Percentiles rank a stretch among this genome's conserved stretches.
Evolutionary conservation across 192 early-diverging fungal genomes (phyloP).

Genomic region (Chytriomyces hyalinus): DNA sequence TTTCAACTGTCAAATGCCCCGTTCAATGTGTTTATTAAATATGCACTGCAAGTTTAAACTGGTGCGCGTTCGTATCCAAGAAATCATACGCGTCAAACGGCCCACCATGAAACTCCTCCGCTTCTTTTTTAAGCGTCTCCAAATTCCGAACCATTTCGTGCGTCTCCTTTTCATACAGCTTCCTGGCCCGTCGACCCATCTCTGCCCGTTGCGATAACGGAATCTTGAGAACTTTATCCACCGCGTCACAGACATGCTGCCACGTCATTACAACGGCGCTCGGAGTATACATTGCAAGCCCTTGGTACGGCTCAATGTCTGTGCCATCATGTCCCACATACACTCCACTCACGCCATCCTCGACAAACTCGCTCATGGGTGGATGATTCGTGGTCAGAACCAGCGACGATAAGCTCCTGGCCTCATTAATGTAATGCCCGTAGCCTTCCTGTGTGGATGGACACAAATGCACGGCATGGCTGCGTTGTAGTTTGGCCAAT

Average conservation of each 20-base stretch:
- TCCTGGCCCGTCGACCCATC: constrained; percentile 3
- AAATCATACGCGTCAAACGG: no score
- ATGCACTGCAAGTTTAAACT: no score
- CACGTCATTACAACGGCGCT: no score
- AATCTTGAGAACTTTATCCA: constrained; percentile 9
- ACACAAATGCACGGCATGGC: constrained; percentile 17
- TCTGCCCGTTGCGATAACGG: neutral
- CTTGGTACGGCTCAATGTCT: no score
- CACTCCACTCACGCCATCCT: constrained; percentile 6
- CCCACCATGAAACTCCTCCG: neutral
- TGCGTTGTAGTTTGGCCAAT: neutral
- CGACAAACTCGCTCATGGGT: constrained; percentile 35
- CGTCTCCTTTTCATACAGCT: constrained; percentile 13
- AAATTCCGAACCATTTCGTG: neutral
- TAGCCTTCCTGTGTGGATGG: constrained; percentile 29
- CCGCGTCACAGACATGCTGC: constrained; percentile 9
- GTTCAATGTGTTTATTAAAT: no score
- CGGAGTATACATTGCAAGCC: no score
- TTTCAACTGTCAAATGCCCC: no score
- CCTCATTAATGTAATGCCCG: constrained; percentile 34
- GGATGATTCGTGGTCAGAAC: constrained; percentile 15
- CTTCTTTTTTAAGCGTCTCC: neutral
- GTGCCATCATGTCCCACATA: no score
- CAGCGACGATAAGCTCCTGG: constrained; percentile 1
- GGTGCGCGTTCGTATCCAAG: no score